Conservation (phyloP, 129 eudicot genomes). For the Ambrosia artemisiifolia region DNA sequence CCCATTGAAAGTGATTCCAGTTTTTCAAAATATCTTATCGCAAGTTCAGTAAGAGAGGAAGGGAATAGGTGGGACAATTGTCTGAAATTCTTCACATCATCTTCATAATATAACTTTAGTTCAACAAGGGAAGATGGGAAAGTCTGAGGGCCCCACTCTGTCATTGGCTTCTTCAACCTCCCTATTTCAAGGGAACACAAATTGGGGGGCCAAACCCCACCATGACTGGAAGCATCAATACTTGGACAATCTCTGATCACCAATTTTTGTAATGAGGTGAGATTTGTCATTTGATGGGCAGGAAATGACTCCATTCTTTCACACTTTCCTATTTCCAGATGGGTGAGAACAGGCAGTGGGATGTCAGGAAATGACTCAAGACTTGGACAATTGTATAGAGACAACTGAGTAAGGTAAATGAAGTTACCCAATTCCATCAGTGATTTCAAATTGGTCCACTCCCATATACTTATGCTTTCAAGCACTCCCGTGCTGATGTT, state of each 20-base stretch:
- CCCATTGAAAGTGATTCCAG: background rate
- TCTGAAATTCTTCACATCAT: too few relatives aligned
- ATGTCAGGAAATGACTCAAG: background rate
- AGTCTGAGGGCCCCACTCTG: too few relatives aligned
- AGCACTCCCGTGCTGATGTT: background rate
- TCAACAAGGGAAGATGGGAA: too few relatives aligned
- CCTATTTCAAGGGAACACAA: too few relatives aligned
- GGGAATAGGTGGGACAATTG: too few relatives aligned
- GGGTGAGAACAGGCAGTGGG: background rate
- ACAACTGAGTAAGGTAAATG: background rate
- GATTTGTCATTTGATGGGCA: background rate
- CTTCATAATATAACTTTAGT: too few relatives aligned
- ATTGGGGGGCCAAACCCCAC: too few relatives aligned
- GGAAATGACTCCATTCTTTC: too few relatives aligned
- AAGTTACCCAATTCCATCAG: background rate
- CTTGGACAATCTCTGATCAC: too few relatives aligned
- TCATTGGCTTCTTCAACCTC: too few relatives aligned
- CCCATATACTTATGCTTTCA: background rate
- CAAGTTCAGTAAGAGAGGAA: background rate
- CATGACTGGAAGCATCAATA: too few relatives aligned
- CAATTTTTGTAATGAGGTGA: background rate
- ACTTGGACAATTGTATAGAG: background rate
- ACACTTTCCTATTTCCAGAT: too few relatives aligned
- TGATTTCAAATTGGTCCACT: background rate
- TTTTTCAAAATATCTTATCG: background rate